Conservation (phyloP, 176 grass and related monocot species). For the Bonia amplexicaulis region DNA sequence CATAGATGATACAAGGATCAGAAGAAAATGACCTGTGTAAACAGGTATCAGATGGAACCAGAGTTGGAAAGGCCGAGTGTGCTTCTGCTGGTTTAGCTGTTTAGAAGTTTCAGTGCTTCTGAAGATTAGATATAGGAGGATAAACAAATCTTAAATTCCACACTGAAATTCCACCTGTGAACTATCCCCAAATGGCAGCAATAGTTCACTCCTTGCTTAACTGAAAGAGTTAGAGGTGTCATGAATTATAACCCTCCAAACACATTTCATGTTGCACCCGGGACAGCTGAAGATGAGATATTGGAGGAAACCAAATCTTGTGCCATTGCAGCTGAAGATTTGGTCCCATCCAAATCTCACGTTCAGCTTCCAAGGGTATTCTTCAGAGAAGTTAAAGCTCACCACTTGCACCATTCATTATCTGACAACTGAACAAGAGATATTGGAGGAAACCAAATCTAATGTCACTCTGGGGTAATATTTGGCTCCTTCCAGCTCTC, state of each 20-base stretch:
- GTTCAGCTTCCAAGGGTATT: conserved; percentile 25
- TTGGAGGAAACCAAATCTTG: conserved; percentile 44
- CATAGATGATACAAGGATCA: background rate
- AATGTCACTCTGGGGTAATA: background rate
- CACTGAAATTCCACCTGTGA: background rate
- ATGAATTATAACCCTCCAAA: background rate
- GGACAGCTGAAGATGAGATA: conserved; percentile 39
- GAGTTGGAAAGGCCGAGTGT: background rate
- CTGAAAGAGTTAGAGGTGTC: background rate
- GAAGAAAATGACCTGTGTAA: background rate
- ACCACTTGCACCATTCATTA: background rate
- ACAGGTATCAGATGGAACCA: background rate
- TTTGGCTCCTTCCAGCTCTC: conserved; percentile 45
- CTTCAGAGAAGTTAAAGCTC: background rate
- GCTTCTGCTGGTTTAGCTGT: background rate
- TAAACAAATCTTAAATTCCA: background rate
- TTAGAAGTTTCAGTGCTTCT: background rate
- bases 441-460: conserved; percentile 55
- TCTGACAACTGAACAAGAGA: conserved; percentile 36
- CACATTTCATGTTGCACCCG: background rate
- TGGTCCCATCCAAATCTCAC: conserved; percentile 34
- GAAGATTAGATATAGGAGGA: background rate
- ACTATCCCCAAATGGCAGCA: background rate
- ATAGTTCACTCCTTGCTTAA: background rate
- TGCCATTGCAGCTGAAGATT: conserved; percentile 2